Evolutionary conservation across 2,329 filamentous ascomycete genomes (phyloP).

Genomic region (Hysterium pulicare): DNA sequence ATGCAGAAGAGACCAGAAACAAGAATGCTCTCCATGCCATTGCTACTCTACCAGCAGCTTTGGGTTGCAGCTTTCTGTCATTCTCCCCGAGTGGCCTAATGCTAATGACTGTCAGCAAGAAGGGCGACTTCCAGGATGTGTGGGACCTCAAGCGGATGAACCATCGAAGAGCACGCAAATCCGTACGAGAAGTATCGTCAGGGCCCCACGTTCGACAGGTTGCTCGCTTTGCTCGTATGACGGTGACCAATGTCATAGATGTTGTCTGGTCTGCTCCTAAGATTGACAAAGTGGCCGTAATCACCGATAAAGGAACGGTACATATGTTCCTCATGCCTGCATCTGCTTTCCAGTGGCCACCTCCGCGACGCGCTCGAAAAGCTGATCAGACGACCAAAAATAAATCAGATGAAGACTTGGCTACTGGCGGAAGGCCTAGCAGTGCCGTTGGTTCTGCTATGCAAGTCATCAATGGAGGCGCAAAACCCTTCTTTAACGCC

Average conservation of each 20-base stretch:
- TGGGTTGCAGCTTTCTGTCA: constrained; percentile 77
- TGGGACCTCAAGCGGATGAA: constrained; percentile 70
- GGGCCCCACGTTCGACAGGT: constrained; percentile 69
- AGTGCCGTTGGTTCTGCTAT: constrained; percentile 38
- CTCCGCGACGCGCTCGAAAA: constrained; percentile 51
- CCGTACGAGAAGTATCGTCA: constrained; percentile 23
- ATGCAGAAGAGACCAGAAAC: constrained; percentile 47
- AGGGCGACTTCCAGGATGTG: constrained; percentile 77
- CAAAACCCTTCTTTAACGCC: constrained; percentile 35
- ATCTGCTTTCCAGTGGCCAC: constrained; percentile 83
- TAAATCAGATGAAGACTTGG: constrained; percentile 28
- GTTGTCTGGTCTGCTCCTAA: constrained; percentile 81
- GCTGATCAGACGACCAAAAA: constrained; percentile 17
- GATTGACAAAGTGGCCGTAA: constrained; percentile 79
- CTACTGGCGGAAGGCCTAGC: constrained; percentile 27
- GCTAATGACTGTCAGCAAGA: constrained; percentile 75
- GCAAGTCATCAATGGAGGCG: constrained; percentile 45
- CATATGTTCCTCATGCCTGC: constrained; percentile 86
- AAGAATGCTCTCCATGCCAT: constrained; percentile 57
- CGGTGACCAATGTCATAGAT: constrained; percentile 84
- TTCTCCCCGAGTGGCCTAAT: constrained; percentile 71
- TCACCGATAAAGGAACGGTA: constrained; percentile 92
- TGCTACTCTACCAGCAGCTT: constrained; percentile 66
- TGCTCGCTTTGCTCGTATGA: constrained; percentile 86
- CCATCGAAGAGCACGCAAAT: constrained; percentile 41